Evolutionary conservation across 345 rosid species (phyloP).

Genomic region (Brassica juncea): DNA sequence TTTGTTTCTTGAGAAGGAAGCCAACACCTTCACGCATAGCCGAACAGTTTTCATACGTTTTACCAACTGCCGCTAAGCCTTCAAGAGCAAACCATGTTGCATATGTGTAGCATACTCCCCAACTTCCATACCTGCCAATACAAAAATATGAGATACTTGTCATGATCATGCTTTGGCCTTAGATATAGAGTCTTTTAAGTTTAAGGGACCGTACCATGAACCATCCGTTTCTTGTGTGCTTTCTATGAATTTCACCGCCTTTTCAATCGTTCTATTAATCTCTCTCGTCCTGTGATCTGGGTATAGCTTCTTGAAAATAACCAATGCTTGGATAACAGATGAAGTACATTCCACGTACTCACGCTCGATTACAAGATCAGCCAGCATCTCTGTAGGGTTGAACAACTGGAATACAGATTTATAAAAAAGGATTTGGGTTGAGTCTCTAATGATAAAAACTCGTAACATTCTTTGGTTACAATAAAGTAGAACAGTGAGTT

Average conservation of each 20-base stretch:
- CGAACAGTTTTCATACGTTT: conserved; percentile 29
- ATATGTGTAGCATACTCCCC: conserved; percentile 44
- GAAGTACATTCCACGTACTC: conserved; percentile 49
- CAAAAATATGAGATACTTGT: not conserved
- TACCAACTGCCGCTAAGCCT: conserved; percentile 38
- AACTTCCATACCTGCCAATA: conserved; percentile 40
- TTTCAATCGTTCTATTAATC: conserved; percentile 34
- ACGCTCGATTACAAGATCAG: conserved; percentile 37
- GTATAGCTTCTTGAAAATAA: conserved; percentile 35
- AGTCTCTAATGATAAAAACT: not conserved
- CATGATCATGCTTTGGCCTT: not conserved
- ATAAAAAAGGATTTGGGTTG: not conserved
- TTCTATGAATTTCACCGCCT: conserved; percentile 31
- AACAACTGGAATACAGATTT: conserved; percentile 44
- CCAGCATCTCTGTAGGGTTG: conserved; percentile 61
- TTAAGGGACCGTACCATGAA: conserved; percentile 36
- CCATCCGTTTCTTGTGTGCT: conserved; percentile 36
- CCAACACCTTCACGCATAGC: conserved; percentile 39
- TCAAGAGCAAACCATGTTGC: conserved; percentile 41
- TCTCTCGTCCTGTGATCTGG: conserved; percentile 38
- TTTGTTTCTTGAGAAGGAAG: conserved; percentile 38
- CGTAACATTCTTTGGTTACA: not conserved
- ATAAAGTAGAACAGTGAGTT: not conserved
- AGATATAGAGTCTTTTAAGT: not conserved
- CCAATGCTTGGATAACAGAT: conserved; percentile 39